Conservation (phyloP, 176 grass and related monocot genomes). For the barley (Hordeum vulgare) region MorexV3_pseudomolecules_assembly NC_058520.1:116641778-116642277, state of each 20-base stretch:
- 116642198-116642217: neutral
- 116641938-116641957: neutral
- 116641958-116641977: neutral
- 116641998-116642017: conserved; percentile 5
- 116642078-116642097: neutral
- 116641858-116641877: neutral
- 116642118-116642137: neutral
- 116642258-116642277: neutral
- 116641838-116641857: neutral
- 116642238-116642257: neutral
- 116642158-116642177: neutral
- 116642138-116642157: neutral
- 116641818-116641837: neutral
- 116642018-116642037: neutral
- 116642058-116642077: neutral
- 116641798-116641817: neutral
- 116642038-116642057: neutral
- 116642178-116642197: neutral
- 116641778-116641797: too few species aligned
- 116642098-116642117: neutral
- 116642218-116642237: neutral
- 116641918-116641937: neutral
- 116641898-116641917: neutral
- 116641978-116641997: neutral
- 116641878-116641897: conserved; percentile 20